phyloP scores from a whole-genome alignment of 331 rosid genomes.

The Saraca asoca region DNA sequence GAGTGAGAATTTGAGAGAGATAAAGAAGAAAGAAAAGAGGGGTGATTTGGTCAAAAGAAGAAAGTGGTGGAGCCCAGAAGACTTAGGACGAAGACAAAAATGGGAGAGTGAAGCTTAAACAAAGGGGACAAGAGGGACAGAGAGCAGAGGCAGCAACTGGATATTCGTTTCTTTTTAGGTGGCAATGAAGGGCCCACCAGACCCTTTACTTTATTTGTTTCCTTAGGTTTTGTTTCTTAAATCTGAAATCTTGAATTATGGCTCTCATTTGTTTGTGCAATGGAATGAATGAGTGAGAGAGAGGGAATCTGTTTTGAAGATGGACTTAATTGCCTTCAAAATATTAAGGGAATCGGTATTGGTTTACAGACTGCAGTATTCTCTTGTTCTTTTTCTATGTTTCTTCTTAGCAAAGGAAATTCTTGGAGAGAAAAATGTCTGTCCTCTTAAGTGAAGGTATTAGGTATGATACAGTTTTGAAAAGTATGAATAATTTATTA shows the following conservation, averaged over 20 bases:
- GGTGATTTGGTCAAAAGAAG: conserved; percentile 50
- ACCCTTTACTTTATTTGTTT: conserved; percentile 38
- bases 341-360: conserved; percentile 17
- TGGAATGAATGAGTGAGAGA: conserved; percentile 20
- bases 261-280: conserved; percentile 11
- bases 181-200: conserved; percentile 45
- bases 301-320: conserved; percentile 46
- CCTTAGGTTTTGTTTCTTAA: conserved; percentile 39
- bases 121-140: conserved; percentile 18
- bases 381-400: conserved; percentile 5
- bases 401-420: not conserved
- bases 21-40: conserved; percentile 15
- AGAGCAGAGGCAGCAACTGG: conserved; percentile 46
- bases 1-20: conserved; percentile 26
- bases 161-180: conserved; percentile 64
- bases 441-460: not conserved
- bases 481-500: too few relatives aligned
- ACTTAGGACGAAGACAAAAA: conserved; percentile 36
- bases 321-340: conserved; percentile 39
- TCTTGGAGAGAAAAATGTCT: not conserved
- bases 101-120: conserved; percentile 36
- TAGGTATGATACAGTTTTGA: too few relatives aligned
- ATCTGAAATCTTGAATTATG: conserved; percentile 29
- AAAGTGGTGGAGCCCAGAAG: conserved; percentile 46
- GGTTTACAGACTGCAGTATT: not conserved